Evolutionary conservation across 345 rosid species (phyloP).

Genomic region (Turnera subulata): DNA sequence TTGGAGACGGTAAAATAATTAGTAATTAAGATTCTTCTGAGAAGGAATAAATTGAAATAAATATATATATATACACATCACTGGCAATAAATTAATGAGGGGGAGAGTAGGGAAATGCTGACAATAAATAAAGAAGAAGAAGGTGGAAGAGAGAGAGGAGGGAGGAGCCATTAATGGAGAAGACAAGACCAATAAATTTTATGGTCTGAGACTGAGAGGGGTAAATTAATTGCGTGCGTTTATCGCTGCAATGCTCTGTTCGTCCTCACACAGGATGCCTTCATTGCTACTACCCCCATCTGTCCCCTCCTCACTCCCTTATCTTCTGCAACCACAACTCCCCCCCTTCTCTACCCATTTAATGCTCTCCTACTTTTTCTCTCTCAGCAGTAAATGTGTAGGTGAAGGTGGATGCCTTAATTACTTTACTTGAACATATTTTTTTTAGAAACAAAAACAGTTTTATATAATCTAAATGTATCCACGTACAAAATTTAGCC

Average conservation of each 20-base stretch:
- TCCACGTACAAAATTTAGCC: too few species aligned
- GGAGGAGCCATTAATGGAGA: constrained; percentile 50
- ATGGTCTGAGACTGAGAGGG: constrained; percentile 20
- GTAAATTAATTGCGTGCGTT: constrained; percentile 45
- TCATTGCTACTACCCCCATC: constrained; percentile 36
- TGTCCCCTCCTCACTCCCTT: constrained; percentile 13
- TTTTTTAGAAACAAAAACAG: too few species aligned
- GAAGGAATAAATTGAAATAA: too few species aligned
- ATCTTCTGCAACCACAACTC: constrained; percentile 43
- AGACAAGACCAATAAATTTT: constrained; percentile 46
- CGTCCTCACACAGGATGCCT: constrained; percentile 22
- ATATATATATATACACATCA: neutral
- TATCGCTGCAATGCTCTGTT: constrained; percentile 45
- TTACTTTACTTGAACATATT: too few species aligned
- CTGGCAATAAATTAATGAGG: neutral
- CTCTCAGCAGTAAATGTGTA: constrained; percentile 15
- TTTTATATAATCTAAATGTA: neutral
- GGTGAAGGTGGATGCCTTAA: too few species aligned
- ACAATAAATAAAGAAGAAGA: constrained; percentile 27
- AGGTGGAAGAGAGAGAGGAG: constrained; percentile 25
- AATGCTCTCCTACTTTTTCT: constrained; percentile 31
- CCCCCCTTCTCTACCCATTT: constrained; percentile 39
- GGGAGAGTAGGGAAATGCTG: neutral
- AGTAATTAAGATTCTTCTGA: too few species aligned
- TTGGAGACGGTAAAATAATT: too few species aligned